Evolutionary conservation across 2,329 filamentous ascomycete genomes (phyloP), one percentile per base, ranked within the genome.

Genomic region (Monosporascus sp.): DNA sequence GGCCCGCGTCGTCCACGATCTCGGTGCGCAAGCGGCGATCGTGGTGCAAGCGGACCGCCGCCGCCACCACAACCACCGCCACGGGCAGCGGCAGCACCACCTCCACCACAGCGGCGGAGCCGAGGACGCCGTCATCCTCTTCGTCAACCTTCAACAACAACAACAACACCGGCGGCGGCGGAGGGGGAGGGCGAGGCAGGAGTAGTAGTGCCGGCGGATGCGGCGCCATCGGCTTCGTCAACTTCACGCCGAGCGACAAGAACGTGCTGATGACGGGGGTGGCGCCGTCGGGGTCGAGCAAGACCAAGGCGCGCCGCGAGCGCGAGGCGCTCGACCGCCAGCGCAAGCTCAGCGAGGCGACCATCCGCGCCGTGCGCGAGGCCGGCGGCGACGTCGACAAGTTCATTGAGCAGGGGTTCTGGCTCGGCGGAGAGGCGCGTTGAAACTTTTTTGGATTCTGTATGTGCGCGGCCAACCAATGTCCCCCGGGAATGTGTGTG

Each of bases 231-330:
- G 80, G 82, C 11, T 97, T 97, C 66, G 89, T 96, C 58, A 97
- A 97, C 70, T 96, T 89, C 72, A 97, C 92, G 1, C 86, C 91
- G 1, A 77, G 80, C 49, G 92, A 99, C 69, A 86, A 85, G 63
- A 76, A 80, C 15, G 83, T 88, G 66, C 86, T 99, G 44, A 82
- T 99, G 70, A 90, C 84, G 7, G 93, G 92, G 5, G 94, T 99
- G 14, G 94, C 94, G 46, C 93, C 93, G 1, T 92, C 87, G 59
- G 94, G 94, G 9, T 91, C 86, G 61, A 89, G 84, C 60, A 97
- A 97, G 80, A 97, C 94, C 8, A 97, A 97, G 69, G 91, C 91
- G n/a, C 76, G 91, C 52, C 77, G 94, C 49, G 93, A 97, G 70
- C 88, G 90, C 69, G 93, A 97, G 74, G 90, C 90, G 2, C 78